Conservation (phyloP, 2,329 filamentous ascomycete genomes). For the Graphilbum ipis-grandicollis region DNA sequence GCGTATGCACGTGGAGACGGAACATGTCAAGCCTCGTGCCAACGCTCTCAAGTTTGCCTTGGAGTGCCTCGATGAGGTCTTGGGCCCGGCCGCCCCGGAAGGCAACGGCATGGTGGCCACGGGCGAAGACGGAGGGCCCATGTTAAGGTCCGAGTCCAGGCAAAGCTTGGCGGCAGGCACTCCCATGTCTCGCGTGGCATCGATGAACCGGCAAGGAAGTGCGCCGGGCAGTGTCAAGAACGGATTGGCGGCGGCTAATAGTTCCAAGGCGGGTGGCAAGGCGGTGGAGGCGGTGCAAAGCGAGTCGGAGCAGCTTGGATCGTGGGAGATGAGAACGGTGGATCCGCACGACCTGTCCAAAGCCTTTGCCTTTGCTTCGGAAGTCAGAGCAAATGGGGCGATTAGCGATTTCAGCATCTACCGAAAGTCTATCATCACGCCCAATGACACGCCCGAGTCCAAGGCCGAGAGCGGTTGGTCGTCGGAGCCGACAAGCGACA, state of each 20-base stretch:
- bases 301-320: too few relatives aligned
- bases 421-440: conserved; percentile 32
- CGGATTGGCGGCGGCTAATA: too few relatives aligned
- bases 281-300: too few relatives aligned
- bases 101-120: conserved; percentile 1
- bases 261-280: too few relatives aligned
- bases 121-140: conserved; percentile 11
- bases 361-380: conserved; percentile 20
- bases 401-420: conserved; percentile 36
- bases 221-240: conserved; percentile 17
- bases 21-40: conserved; percentile 37
- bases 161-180: conserved; percentile 27
- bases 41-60: conserved; percentile 35
- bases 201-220: conserved; percentile 33
- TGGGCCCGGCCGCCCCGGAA: conserved; percentile 15
- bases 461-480: conserved; percentile 41
- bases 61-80: conserved; percentile 28
- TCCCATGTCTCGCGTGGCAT: conserved; percentile 31
- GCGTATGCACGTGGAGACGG: conserved; percentile 36
- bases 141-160: conserved; percentile 26
- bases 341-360: conserved; percentile 34
- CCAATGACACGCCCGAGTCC: conserved; percentile 48
- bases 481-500: conserved; percentile 41
- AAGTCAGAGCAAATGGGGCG: conserved; percentile 24
- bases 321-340: conserved; percentile 24